phyloP scores from a whole-genome alignment of 1,284 basidiomycete genomes.

The Violaceomyces palustris region DNA sequence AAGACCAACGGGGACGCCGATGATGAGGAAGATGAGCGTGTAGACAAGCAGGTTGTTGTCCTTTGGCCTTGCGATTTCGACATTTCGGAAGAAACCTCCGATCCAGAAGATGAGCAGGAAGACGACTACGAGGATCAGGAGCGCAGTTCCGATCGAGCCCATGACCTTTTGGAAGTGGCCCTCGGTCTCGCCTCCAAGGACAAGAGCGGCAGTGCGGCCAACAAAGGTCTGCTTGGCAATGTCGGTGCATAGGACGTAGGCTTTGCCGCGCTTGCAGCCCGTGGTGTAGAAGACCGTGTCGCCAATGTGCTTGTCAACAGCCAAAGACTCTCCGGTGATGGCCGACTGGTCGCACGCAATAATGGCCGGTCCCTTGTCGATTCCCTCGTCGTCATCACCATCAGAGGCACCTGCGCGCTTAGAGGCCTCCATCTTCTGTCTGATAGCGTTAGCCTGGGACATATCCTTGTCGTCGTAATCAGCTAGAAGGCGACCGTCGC shows the following conservation, averaged over 20 bases:
- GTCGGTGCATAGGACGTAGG: constrained; percentile 56
- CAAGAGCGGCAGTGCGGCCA: constrained; percentile 57
- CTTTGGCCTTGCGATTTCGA: constrained; percentile 56
- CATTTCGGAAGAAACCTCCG: constrained; percentile 57
- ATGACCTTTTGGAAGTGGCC: constrained; percentile 60
- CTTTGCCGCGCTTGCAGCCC: constrained; percentile 59
- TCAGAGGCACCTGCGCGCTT: constrained; percentile 44
- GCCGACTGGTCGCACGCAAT: constrained; percentile 59
- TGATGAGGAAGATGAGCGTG: constrained; percentile 58
- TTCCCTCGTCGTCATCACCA: constrained; percentile 53
- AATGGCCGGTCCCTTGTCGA: constrained; percentile 58
- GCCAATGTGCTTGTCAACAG: constrained; percentile 60
- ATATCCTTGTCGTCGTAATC: constrained; percentile 55
- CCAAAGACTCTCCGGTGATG: constrained; percentile 60
- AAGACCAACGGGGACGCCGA: constrained; percentile 61
- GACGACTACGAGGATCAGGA: constrained; percentile 58
- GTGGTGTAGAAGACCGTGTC: constrained; percentile 57
- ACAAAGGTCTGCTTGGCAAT: constrained; percentile 58
- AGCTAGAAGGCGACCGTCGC: constrained; percentile 58
- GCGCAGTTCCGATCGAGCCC: constrained; percentile 57
- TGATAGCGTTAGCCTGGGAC: constrained; percentile 47
- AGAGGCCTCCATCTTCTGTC: constrained; percentile 48
- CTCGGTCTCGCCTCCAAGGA: constrained; percentile 50
- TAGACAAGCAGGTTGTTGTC: constrained; percentile 59
- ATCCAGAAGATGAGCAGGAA: constrained; percentile 57